phyloP scores from a whole-genome alignment of 2,329 filamentous ascomycete genomes.

The Trichoderma sp. region DNA sequence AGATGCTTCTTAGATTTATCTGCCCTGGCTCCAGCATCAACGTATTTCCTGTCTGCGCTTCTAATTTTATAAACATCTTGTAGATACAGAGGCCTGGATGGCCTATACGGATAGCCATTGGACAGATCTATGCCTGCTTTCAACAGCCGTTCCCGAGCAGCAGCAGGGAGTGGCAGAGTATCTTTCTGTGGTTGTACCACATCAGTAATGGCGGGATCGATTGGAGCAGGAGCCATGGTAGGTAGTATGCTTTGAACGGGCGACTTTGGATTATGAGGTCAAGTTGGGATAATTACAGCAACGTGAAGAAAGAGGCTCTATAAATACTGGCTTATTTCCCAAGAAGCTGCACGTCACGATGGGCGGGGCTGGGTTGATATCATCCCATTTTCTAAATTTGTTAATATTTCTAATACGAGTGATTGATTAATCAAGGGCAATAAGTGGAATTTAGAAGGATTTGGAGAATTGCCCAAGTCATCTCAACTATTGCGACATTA shows the following conservation, averaged over 20 bases:
- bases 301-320: background rate
- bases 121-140: constrained; percentile 70
- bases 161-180: constrained; percentile 58
- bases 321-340: background rate
- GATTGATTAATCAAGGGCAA: background rate
- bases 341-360: background rate
- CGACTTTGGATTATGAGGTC: background rate
- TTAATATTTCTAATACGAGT: background rate
- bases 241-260: background rate
- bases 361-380: background rate
- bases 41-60: constrained; percentile 50
- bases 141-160: constrained; percentile 57
- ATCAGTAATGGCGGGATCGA: constrained; percentile 62
- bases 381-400: background rate
- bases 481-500: constrained; percentile 1
- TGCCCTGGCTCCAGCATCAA: constrained; percentile 63
- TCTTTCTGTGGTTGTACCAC: constrained; percentile 63
- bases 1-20: constrained; percentile 63
- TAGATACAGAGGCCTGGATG: constrained; percentile 63
- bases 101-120: constrained; percentile 68
- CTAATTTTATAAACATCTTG: constrained; percentile 69
- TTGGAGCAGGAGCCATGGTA: constrained; percentile 54
- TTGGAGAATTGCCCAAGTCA: background rate
- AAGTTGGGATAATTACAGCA: background rate
- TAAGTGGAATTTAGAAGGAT: background rate